Evolutionary conservation across 208 protist genomes (phyloP).

Genomic region (Trypanosoma platydactyli): DNA sequence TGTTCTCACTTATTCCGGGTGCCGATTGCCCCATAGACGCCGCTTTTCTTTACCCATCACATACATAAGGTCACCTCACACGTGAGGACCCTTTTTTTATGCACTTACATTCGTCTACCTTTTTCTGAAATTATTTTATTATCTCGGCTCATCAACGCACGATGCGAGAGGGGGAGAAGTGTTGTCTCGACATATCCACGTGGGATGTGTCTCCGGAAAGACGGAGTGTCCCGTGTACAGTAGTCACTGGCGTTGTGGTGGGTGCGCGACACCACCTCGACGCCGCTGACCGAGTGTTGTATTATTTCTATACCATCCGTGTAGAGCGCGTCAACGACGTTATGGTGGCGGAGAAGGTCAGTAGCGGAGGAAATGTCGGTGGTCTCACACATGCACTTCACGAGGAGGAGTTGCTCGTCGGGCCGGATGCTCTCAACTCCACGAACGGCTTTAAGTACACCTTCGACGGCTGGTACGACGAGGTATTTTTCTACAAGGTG

Average conservation of each 20-base stretch:
- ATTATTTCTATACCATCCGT: constrained; percentile 51
- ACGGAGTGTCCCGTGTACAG: constrained; percentile 8
- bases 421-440: constrained; percentile 35
- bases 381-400: constrained; percentile 25
- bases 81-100: too few relatives aligned
- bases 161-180: constrained; percentile 46
- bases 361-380: constrained; percentile 6
- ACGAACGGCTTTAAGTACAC: constrained; percentile 61
- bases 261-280: constrained; percentile 51
- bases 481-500: constrained; percentile 29
- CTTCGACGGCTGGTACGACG: constrained; percentile 77
- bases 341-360: constrained; percentile 7
- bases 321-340: constrained; percentile 35
- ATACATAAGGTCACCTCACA: too few relatives aligned
- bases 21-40: too few relatives aligned
- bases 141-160: neutral
- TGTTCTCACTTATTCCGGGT: too few relatives aligned
- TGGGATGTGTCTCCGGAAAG: neutral
- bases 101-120: too few relatives aligned
- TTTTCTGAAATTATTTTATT: too few relatives aligned
- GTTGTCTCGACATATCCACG: constrained; percentile 29
- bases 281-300: constrained; percentile 37
- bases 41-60: too few relatives aligned
- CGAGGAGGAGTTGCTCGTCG: constrained; percentile 26
- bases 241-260: constrained; percentile 43